A percentile compares a stretch with the other conserved stretches of the same genome.
phyloP scores from a whole-genome alignment of 345 rosid species.

The Zanthoxylum bungeanum region DNA sequence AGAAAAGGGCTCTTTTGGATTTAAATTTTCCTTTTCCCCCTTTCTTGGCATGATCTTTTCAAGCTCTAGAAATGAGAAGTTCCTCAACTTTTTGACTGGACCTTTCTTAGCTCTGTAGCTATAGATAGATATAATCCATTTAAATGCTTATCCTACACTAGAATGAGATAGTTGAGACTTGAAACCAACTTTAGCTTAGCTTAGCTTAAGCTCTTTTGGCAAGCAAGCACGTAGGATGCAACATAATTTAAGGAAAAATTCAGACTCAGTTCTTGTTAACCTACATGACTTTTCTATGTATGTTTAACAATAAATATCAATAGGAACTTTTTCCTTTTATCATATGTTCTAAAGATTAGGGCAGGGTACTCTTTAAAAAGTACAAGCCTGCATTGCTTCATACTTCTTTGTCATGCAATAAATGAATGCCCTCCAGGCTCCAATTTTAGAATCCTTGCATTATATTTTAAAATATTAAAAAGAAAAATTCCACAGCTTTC shows the following conservation, averaged over 20 bases:
- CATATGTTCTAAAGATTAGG: not conserved
- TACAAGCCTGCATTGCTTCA: not conserved
- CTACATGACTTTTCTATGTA: constrained; percentile 28
- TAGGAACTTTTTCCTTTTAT: not conserved
- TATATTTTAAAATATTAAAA: too few relatives aligned
- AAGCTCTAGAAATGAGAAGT: constrained; percentile 24
- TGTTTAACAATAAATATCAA: constrained; percentile 9
- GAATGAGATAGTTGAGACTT: constrained; percentile 20
- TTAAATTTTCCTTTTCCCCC: constrained; percentile 29
- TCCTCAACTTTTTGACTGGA: constrained; percentile 41
- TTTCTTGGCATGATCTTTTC: constrained; percentile 44
- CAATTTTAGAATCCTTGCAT: not conserved
- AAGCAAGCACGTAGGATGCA: too few relatives aligned
- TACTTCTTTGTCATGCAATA: too few relatives aligned
- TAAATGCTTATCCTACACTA: constrained; percentile 25
- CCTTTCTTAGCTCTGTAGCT: constrained; percentile 16
- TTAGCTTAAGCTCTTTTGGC: too few relatives aligned
- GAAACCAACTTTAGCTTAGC: not conserved
- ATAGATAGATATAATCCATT: not conserved
- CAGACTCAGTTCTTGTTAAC: constrained; percentile 20
- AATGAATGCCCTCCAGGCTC: not conserved
- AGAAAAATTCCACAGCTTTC: too few relatives aligned
- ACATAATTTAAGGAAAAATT: constrained; percentile 23
- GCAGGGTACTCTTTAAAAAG: constrained; percentile 7
- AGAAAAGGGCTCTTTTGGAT: constrained; percentile 38